These are phyloP conservation scores for Rhazya stricta DNA, from an alignment of 257 asterid genomes.

Conservation along the genomic window DNA sequence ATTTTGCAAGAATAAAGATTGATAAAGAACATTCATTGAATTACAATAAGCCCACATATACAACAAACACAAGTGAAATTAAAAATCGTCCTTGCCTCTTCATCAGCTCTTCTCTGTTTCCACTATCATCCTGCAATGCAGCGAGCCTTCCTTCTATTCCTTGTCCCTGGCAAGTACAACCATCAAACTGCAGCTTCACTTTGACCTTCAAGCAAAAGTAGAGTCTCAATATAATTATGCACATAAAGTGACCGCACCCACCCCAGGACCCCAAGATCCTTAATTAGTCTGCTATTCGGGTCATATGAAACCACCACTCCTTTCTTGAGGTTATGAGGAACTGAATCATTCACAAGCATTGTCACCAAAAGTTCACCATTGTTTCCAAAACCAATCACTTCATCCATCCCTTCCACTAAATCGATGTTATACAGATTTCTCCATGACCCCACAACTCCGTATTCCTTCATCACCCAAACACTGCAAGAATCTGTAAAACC, in stretches of 20 bases:
- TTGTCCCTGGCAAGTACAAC: background rate
- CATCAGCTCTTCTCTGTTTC: background rate
- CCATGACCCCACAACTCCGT: constrained; percentile 19
- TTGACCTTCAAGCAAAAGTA: constrained; percentile 7
- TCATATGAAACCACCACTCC: constrained; percentile 13
- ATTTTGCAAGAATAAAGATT: background rate
- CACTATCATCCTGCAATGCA: background rate
- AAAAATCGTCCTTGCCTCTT: background rate
- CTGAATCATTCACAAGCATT: background rate
- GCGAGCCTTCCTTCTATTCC: background rate
- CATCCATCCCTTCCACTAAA: constrained; percentile 7
- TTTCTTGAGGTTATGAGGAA: background rate
- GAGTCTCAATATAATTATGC: constrained; percentile 15
- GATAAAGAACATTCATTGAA: background rate
- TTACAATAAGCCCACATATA: background rate
- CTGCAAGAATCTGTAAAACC: background rate
- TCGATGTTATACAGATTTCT: background rate
- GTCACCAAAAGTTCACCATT: constrained; percentile 5
- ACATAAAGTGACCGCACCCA: background rate
- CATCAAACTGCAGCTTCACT: background rate
- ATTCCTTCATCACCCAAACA: constrained; percentile 23
- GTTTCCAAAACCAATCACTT: constrained; percentile 7
- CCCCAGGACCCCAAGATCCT: constrained; percentile 7
- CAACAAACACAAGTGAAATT: background rate
- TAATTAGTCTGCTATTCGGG: background rate